A percentile compares a stretch with the other conserved stretches of the same genome.
Conservation (phyloP, 148 eudicot genomes). For the Nepenthes mirabilis region DNA sequence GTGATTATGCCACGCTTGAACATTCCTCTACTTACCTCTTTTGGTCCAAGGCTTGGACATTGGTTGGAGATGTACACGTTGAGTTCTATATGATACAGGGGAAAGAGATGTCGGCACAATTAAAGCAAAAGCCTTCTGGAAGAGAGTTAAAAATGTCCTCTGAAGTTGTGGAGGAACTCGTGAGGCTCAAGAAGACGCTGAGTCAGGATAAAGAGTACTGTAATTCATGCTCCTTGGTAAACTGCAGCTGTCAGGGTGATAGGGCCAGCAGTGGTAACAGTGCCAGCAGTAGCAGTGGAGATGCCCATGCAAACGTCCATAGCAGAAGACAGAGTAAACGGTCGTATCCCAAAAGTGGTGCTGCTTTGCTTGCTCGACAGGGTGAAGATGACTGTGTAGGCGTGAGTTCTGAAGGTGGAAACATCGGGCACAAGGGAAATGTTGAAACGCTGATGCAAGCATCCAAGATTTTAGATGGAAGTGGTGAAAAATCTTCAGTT, state of each 20-base stretch:
- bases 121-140: conserved; percentile 22
- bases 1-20: conserved; percentile 22
- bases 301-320: conserved; percentile 17
- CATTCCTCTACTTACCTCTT: conserved; percentile 56
- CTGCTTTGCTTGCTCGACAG: conserved; percentile 17
- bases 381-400: conserved; percentile 14
- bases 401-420: neutral
- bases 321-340: conserved; percentile 47
- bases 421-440: conserved; percentile 1
- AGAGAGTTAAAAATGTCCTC: conserved; percentile 73
- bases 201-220: conserved; percentile 59
- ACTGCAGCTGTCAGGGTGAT: conserved; percentile 94
- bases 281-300: conserved; percentile 72
- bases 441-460: conserved; percentile 1
- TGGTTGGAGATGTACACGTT: conserved; percentile 82
- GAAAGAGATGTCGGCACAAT: conserved; percentile 26
- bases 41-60: conserved; percentile 91
- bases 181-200: conserved; percentile 77
- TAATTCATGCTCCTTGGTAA: conserved; percentile 65
- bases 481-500: conserved; percentile 6
- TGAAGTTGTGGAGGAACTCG: conserved; percentile 75
- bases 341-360: conserved; percentile 22
- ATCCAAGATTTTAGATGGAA: conserved; percentile 7
- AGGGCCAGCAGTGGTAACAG: conserved; percentile 91
- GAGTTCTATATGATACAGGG: conserved; percentile 45